Base-by-base conservation (phyloP, 2,329 filamentous ascomycete genomes). In the Pseudogymnoascus sp. region DNA sequence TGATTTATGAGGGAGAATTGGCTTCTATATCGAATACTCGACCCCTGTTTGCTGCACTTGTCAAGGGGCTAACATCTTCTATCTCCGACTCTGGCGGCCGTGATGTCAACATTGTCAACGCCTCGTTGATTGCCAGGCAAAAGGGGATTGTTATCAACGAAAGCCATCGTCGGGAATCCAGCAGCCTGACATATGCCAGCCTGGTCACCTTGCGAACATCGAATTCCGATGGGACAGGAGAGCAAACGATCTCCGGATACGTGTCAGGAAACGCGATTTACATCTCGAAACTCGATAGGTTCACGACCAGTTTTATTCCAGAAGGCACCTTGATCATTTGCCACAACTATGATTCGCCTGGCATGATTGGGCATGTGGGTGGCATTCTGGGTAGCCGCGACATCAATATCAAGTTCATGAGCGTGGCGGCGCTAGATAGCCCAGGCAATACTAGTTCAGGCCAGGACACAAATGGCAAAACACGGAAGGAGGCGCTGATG, bases 71-170 rank as follows among this genome's bases (percentile, higher is more conserved):
- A 0, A 82, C 90, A 6, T 81, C 83, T 0, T 84, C 85, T 1
- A 89, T 93, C 67, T 88, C 84, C 63, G 85, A 86, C 63, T 78
- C 81, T 0, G 86, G 88, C 38, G 86, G 83, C 0, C 74, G 84
- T 11, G 87, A 89, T 70, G 87, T 93, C 69, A 93, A 93, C 76
- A 91, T 95, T 65, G 90, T 95, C 68, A 93, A 95, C 70, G 90
- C 90, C 0, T 82, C 85, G 46, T 78, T 92, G 26, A 83, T 93
- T 12, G 89, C 90, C 19, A 87, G 85, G 66, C 88, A 92, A 69
- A 89, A 89, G 68, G 90, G 89, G 2, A 89, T 95, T 66, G 81
- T 88, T 50, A 86, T 95, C 71, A 90, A 87, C 71, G 90, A 93
- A 76, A 85, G 85, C 38, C 86, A 87, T 65, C 83, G 82, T 2